Base-by-base conservation (phyloP, 768 basidiomycete genomes). In the Crepidotus variabilis region DNA sequence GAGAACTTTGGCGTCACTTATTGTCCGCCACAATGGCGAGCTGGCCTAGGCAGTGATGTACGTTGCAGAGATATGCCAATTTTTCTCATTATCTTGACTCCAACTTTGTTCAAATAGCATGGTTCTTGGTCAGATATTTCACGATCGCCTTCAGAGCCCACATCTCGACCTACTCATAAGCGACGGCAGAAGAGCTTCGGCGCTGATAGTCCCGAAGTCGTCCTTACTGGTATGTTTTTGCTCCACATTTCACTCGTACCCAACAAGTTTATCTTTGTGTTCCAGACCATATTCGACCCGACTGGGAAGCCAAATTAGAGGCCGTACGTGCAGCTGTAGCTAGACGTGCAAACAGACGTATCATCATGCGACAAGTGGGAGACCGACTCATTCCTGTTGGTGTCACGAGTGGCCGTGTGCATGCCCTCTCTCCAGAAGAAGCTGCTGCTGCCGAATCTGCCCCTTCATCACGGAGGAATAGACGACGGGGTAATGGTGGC, bases 281-380 rank as follows among this genome's bases (percentile, higher is more conserved):
- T 18, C 52, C 61, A 96, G 97, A 99, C 75, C 88, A 94, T 72
- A 94, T 98, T 57, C 89, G 94, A 52, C 96, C 97, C 1, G 96
- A 98, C 70, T 98, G 97, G 97, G 95, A 98, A 75, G 83, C 87
- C 45, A 98, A 98, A 71, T 74, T 98, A 36, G 94, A 92, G 48
- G 87, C 94, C 35, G 93, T 98, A 46, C 88, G 91, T 56, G 96
- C 97, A 32, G 88, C 92, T n/a, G 95, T 94, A 34, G 86, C 92
- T n/a, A 84, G 97, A 57, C 87, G 95, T 23, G 97, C 97, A 8
- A 95, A 96, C 68, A 80, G 97, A 65, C 83, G 97, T 47, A 96
- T 98, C 69, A 90, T 99, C 54, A 98, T 99, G 94, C 86, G 97
- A 46, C 94, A 98, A 71, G 93, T 98, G 32, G 97, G 97, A 54